These are phyloP conservation scores for Pichia membranifaciens DNA, from an alignment of 805 yeast species.

Conservation along the genomic window DNA sequence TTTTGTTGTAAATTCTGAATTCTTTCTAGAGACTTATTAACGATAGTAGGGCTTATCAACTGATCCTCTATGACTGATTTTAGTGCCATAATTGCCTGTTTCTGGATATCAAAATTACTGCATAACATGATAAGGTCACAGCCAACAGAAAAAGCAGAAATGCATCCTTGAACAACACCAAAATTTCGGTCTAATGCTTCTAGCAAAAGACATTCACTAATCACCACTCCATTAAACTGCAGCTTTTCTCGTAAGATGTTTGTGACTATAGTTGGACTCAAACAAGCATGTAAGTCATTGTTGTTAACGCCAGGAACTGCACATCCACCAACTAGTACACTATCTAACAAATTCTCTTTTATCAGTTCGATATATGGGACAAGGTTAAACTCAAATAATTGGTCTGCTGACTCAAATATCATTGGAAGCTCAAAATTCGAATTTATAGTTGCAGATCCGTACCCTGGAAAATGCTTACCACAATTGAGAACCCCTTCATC, in stretches of 20 bases:
- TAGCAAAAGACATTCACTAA: slow-evolving; percentile 58
- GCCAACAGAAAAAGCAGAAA: slow-evolving; percentile 56
- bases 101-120: slow-evolving; percentile 47
- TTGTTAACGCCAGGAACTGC: slow-evolving; percentile 57
- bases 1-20: slow-evolving; percentile 38
- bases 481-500: slow-evolving; percentile 50
- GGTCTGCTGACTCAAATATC: slow-evolving; percentile 50
- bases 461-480: slow-evolving; percentile 65
- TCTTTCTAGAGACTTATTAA: slow-evolving; percentile 37
- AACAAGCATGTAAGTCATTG: slow-evolving; percentile 58
- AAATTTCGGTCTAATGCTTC: slow-evolving; percentile 58
- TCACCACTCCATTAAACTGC: slow-evolving; percentile 49
- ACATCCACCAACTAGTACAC: slow-evolving; percentile 57
- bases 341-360: slow-evolving; percentile 42
- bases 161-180: slow-evolving; percentile 62
- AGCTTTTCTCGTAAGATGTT: slow-evolving; percentile 46
- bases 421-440: slow-evolving; percentile 52
- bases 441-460: slow-evolving; percentile 56
- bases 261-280: slow-evolving; percentile 47
- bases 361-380: slow-evolving; percentile 47
- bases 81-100: slow-evolving; percentile 46
- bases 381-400: slow-evolving; percentile 43
- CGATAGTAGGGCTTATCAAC: slow-evolving; percentile 36
- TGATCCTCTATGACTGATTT: slow-evolving; percentile 30
- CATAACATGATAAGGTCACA: slow-evolving; percentile 62